phyloP scores from a whole-genome alignment of 495 filamentous ascomycete genomes.

The Platismatia glauca region DNA sequence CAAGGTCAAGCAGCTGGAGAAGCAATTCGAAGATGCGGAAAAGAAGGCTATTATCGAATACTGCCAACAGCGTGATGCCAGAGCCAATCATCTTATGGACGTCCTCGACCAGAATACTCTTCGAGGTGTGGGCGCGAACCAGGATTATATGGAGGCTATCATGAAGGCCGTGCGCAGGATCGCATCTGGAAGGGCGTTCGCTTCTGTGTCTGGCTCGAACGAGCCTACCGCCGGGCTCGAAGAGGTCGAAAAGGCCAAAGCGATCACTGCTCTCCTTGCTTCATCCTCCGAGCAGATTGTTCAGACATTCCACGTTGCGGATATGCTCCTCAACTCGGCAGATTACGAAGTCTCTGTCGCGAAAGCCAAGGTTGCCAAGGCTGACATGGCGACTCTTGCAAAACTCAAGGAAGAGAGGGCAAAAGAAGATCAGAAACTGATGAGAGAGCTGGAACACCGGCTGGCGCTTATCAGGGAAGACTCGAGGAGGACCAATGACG shows the following conservation, averaged over 20 bases:
- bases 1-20: constrained; percentile 40
- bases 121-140: constrained; percentile 44
- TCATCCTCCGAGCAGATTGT: constrained; percentile 44
- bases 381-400: constrained; percentile 36
- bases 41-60: constrained; percentile 43
- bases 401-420: constrained; percentile 41
- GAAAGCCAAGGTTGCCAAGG: constrained; percentile 40
- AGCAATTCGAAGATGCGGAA: constrained; percentile 47
- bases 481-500: constrained; percentile 25
- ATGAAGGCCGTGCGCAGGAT: constrained; percentile 35
- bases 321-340: constrained; percentile 42
- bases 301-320: constrained; percentile 39
- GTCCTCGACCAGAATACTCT: constrained; percentile 45
- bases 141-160: constrained; percentile 43
- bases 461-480: constrained; percentile 29
- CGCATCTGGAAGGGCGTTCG: constrained; percentile 27
- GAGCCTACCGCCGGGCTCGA: constrained; percentile 37
- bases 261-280: constrained; percentile 35
- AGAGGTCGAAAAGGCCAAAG: constrained; percentile 40
- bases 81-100: constrained; percentile 46
- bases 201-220: constrained; percentile 24
- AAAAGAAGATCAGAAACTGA: constrained; percentile 44
- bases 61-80: constrained; percentile 40
- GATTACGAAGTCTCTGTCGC: constrained; percentile 47
- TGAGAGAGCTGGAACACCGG: constrained; percentile 38